phyloP scores from a whole-genome alignment of 129 eudicot species.

The Heracleum sosnowskyi region DNA sequence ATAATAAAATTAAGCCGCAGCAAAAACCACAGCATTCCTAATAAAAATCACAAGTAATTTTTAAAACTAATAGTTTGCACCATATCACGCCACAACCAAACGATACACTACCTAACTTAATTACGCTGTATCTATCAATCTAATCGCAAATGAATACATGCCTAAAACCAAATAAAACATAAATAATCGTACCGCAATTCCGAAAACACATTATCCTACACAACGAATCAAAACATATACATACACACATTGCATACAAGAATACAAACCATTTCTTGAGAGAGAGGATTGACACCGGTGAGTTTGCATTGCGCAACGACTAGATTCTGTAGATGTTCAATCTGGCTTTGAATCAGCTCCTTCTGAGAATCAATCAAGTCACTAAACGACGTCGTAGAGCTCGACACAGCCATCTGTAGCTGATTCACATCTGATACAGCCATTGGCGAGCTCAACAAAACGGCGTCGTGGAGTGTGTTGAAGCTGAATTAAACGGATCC shows the following conservation, averaged over 20 bases:
- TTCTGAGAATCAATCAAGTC: conserved; percentile 51
- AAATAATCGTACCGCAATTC: not conserved
- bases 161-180: not conserved
- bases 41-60: no score
- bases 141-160: not conserved
- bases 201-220: not conserved
- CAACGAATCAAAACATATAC: not conserved
- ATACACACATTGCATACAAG: not conserved
- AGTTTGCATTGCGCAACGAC: conserved; percentile 72
- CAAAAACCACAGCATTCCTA: no score
- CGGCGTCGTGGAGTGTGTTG: not conserved
- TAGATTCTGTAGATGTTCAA: conserved; percentile 49
- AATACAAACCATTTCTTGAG: conserved; percentile 79
- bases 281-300: conserved; percentile 92
- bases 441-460: conserved; percentile 26
- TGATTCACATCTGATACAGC: conserved; percentile 39
- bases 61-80: not conserved
- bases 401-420: conserved; percentile 32
- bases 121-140: no score
- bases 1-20: no score
- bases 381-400: conserved; percentile 39
- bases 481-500: conserved; percentile 21
- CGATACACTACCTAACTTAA: no score
- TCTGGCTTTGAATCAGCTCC: conserved; percentile 58
- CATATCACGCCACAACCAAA: no score